Evolutionary conservation across 2,329 filamentous ascomycete genomes (phyloP), one percentile per base, ranked within the genome.

Genomic region (Colletotrichum horii): DNA sequence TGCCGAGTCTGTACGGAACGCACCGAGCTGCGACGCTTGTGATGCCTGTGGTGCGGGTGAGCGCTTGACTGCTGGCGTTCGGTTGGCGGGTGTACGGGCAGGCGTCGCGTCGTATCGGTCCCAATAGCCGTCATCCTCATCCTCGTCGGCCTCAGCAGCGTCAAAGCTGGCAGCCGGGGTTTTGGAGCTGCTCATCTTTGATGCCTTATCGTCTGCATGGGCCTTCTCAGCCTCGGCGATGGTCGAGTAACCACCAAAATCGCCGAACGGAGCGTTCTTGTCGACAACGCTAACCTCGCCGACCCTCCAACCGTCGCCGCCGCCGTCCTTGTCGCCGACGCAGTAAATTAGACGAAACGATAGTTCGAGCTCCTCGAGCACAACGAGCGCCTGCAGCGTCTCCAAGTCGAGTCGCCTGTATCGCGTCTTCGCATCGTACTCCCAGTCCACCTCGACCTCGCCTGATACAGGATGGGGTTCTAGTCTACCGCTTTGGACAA

Each of bases 391-490:
- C 79, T 96, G 93, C 67, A 96, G 83, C 0, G 94, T 97, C 84
- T 97, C 95, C 60, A 90, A 85, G 80, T 97, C 95, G 43, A 95
- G 82, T n/a, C 94, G 88, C 75, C 91, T 88, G 84, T 93, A 96
- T 69, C 90, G 88, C 32, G 89, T 87, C 75, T 91, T 87, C 9
- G 91, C 89, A 72, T 95, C 93, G 72, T 88, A 89, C 79, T 92
- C 89, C 88, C 90, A 91, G 82, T 94, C 92, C 24, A 96, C 84
- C 84, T 96, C 94, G 70, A 96, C 91, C 83, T 96, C 94, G 70
- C 94, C 94, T 4, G 94, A 95, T 6, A 94, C 91, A 4, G 95
- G 95, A 80, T 97, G 95, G n/a, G 94, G 94, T 82, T 96, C 94
- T 36, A 96, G 87, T 61, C 89, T 85, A 69, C 94, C 91, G 71